A percentile compares a stretch with the other conserved stretches of the same genome.
These are phyloP conservation scores for Torulaspora indica DNA, from an alignment of 805 yeast species.

Conservation along the genomic window DNA sequence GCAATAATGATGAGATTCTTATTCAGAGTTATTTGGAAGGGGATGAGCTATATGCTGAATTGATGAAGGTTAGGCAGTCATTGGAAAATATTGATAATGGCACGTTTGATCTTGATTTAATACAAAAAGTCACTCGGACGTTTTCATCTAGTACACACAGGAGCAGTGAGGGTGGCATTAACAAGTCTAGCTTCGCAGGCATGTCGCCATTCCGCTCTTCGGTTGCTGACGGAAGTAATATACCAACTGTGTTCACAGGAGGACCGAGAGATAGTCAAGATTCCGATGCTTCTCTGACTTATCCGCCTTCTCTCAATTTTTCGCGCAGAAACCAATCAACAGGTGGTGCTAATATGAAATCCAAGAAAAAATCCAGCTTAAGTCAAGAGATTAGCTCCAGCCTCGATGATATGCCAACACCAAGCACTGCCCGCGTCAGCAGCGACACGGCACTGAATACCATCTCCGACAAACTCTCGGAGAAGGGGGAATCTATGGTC, in stretches of 20 bases:
- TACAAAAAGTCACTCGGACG: conserved; percentile 45
- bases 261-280: conserved; percentile 28
- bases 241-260: conserved; percentile 26
- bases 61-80: conserved; percentile 51
- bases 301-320: conserved; percentile 14
- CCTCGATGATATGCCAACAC: not conserved
- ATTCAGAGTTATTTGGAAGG: conserved; percentile 23
- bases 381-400: conserved; percentile 23
- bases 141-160: conserved; percentile 25
- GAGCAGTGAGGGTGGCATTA: conserved; percentile 24
- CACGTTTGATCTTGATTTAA: conserved; percentile 49
- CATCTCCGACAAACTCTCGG: not conserved
- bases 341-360: conserved; percentile 10
- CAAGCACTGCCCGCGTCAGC: conserved; percentile 1
- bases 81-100: conserved; percentile 64
- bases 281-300: conserved; percentile 22
- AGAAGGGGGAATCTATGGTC: not conserved
- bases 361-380: conserved; percentile 25
- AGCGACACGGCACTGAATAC: conserved; percentile 6
- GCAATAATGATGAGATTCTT: conserved; percentile 24
- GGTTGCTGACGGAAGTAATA: conserved; percentile 2
- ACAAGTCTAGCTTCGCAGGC: conserved; percentile 3
- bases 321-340: conserved; percentile 13
- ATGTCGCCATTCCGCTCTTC: not conserved
- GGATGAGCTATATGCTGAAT: conserved; percentile 31